Evolutionary conservation across 139 green algal species (phyloP).

Genomic region (Chlamydomonas incerta): DNA sequence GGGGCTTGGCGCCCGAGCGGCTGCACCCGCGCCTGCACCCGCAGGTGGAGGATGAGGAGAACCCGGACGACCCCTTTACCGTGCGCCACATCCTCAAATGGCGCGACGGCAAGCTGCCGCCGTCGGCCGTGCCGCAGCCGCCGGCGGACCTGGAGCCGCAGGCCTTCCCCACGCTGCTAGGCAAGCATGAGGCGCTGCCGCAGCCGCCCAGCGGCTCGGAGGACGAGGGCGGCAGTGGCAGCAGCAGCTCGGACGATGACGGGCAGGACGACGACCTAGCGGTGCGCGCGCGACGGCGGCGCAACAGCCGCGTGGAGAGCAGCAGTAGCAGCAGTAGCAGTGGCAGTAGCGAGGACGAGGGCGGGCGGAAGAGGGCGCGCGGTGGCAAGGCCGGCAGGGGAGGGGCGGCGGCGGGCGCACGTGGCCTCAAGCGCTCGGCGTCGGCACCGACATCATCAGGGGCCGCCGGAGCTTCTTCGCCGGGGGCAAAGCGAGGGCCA

Average conservation of each 20-base stretch:
- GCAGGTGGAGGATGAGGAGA: constrained; percentile 12
- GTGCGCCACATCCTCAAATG: neutral
- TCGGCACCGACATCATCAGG: too few species aligned
- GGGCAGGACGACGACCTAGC: neutral
- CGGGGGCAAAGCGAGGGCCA: neutral
- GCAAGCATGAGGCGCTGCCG: neutral
- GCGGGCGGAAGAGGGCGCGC: neutral
- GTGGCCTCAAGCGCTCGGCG: too few species aligned
- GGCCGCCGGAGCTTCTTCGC: too few species aligned
- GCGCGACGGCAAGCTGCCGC: neutral
- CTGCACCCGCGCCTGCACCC: too few species aligned
- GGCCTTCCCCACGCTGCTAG: neutral
- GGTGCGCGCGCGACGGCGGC: neutral
- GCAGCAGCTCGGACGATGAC: neutral
- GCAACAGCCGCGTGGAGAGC: neutral
- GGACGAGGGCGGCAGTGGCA: neutral
- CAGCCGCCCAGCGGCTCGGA: neutral
- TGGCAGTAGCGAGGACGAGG: neutral
- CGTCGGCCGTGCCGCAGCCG: neutral
- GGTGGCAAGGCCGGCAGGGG: too few species aligned
- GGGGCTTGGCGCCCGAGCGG: too few species aligned
- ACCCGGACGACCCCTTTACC: constrained; percentile 19
- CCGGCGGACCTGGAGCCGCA: neutral
- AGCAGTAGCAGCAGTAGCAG: neutral
- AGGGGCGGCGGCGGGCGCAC: too few species aligned